Conservation (phyloP, 345 rosid species). For the Populus davidiana region DNA sequence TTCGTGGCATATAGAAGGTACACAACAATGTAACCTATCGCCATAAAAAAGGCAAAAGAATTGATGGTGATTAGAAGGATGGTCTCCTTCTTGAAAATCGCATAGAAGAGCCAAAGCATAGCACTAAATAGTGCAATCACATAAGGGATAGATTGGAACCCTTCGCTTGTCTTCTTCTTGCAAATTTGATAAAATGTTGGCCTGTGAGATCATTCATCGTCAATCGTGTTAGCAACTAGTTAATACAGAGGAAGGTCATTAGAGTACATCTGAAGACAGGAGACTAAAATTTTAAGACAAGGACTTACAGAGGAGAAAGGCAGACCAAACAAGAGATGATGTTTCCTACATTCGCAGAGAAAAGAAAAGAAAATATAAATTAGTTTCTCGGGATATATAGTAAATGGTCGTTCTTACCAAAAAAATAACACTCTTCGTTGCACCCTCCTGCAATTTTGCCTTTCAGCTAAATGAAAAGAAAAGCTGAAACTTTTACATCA, state of each 20-base stretch:
- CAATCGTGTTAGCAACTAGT: no score
- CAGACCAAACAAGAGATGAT: constrained; percentile 27
- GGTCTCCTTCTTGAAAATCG: constrained; percentile 19
- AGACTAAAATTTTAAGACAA: background rate
- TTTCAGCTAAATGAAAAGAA: no score
- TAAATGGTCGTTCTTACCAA: background rate
- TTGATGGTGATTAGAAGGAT: constrained; percentile 29
- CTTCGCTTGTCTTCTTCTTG: constrained; percentile 35
- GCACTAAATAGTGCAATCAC: constrained; percentile 33
- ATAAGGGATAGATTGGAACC: constrained; percentile 29
- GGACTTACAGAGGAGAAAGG: constrained; percentile 25
- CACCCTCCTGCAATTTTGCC: background rate
- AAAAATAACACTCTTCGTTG: background rate
- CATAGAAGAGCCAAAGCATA: constrained; percentile 35
- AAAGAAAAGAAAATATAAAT: background rate
- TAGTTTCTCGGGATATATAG: background rate
- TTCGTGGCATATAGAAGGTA: constrained; percentile 23
- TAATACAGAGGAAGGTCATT: background rate
- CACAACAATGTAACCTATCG: constrained; percentile 16
- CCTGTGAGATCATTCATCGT: background rate
- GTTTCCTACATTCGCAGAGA: constrained; percentile 10
- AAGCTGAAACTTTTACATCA: no score
- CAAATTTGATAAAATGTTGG: constrained; percentile 30
- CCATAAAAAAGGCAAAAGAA: constrained; percentile 27
- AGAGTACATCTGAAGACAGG: no score